Percentiles rank a stretch among this genome's conserved stretches.
These are phyloP conservation scores for Ananas comosus DNA, from an alignment of 176 grass and related monocot species.

Conservation along the genomic window DNA sequence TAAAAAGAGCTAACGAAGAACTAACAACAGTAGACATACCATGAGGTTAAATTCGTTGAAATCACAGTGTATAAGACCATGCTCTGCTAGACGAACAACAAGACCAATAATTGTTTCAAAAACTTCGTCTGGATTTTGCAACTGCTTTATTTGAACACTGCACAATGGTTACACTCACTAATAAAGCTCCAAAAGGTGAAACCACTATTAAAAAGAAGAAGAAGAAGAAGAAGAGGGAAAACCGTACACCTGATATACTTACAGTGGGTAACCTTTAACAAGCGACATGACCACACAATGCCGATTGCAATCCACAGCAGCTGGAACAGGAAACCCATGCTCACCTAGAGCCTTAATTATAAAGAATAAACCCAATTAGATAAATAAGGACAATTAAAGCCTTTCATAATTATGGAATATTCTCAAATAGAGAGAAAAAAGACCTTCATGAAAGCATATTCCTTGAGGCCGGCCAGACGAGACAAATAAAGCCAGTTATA, in stretches of 20 bases:
- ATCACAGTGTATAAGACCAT: constrained; percentile 97
- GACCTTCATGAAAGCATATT: constrained; percentile 97
- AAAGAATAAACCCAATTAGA: constrained; percentile 2
- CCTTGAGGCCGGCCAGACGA: constrained; percentile 71
- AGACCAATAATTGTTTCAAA: constrained; percentile 76
- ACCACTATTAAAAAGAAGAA: constrained; percentile 1
- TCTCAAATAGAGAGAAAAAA: constrained; percentile 1
- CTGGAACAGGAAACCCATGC: constrained; percentile 81
- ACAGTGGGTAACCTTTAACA: constrained; percentile 90
- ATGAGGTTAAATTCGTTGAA: constrained; percentile 99
- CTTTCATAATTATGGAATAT: constrained; percentile 1
- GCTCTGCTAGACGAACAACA: constrained; percentile 78
- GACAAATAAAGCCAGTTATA: constrained; percentile 91
- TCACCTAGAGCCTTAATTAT: constrained; percentile 70
- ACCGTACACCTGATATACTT: constrained; percentile 10
- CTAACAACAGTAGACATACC: constrained; percentile 32
- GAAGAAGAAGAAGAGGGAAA: background rate
- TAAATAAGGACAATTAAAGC: background rate
- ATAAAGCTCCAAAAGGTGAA: background rate
- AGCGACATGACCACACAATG: constrained; percentile 97
- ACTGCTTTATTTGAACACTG: constrained; percentile 79
- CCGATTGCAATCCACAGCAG: constrained; percentile 74
- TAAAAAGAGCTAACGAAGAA: background rate
- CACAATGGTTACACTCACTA: constrained; percentile 1
- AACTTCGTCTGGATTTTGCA: constrained; percentile 79